phyloP scores from a whole-genome alignment of 306 rosid species.

The Cucurbita pepo region DNA sequence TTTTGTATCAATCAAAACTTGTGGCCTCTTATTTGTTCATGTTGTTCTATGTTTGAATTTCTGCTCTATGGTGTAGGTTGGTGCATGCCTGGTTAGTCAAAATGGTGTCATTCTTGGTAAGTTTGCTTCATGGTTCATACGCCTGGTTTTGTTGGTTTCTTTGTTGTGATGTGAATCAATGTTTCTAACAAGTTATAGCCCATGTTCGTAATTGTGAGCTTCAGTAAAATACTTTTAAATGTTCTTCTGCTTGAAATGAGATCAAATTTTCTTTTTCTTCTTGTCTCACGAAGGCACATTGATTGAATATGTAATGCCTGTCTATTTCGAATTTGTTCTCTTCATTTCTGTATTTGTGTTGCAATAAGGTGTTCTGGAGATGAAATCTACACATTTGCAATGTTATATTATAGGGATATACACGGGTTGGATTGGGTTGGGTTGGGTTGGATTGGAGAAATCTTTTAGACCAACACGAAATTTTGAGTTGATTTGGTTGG shows the following conservation, averaged over 20 bases:
- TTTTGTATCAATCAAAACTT: too few relatives aligned
- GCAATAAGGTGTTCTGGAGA: not conserved
- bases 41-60: not conserved
- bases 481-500: too few relatives aligned
- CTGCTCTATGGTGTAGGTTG: constrained; percentile 42
- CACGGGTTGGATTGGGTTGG: too few relatives aligned
- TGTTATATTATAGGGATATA: not conserved
- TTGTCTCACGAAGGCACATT: not conserved
- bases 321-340: not conserved
- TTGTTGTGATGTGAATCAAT: not conserved
- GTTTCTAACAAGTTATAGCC: not conserved
- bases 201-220: not conserved
- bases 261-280: not conserved
- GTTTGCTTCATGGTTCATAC: not conserved
- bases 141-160: not conserved
- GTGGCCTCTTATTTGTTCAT: not conserved
- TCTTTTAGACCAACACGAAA: too few relatives aligned
- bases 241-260: not conserved
- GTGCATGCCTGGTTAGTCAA: constrained; percentile 89
- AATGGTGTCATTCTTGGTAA: constrained; percentile 75
- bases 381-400: not conserved
- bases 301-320: not conserved
- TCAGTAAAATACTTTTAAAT: not conserved
- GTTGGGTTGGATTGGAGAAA: too few relatives aligned
- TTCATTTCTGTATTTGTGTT: not conserved